Base-by-base conservation (phyloP, 164 flowering plant genomes). In the Nelumbo lutea region DNA sequence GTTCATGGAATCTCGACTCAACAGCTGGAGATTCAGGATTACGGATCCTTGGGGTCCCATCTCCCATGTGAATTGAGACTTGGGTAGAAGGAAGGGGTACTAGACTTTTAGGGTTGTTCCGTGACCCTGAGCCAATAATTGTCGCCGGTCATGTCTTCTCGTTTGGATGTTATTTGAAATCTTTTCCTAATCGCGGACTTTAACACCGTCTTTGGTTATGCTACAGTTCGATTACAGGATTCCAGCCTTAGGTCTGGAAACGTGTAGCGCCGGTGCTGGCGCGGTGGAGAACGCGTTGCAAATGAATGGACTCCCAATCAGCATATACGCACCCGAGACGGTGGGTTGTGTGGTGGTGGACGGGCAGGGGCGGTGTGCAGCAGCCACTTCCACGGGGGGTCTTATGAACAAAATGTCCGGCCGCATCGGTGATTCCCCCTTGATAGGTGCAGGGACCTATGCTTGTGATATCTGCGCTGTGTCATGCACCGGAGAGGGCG, bases 331-430 rank as follows among this genome's bases (percentile, higher is more conserved):
- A 4, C 96, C 92, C 3, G 98, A 92, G 78, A 95, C 99, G 5
- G 98, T 95, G 0, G 99, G 99, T 0, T 95, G 99, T 72, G 98
- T 87, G 76, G 99, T 84, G 79, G 99, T 90, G 52, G 99, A 95
- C 81, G 64, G 78, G 59, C 69, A 86, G 48, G 96, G 98, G 1
- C 77, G 88, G 39, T 95, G 97, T 62, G 99, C 99, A 0, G 97
- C 97, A 0, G 99, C 89, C 64, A 95, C 99, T 2, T 92, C 98
- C 39, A 95, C 99, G 1, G 99, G 97, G 0, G 98, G 98, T 0
- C 86, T 95, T 0, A 89, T 95, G 90, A 95, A 95, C 88, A 95
- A 95, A 64, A 88, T 83, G 94, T 70, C 40, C n/a, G 99, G 99
- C 39, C 81, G 97, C 11, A 95, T 95, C 5, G 99, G 99, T 1